Conservation (phyloP, 495 filamentous ascomycete genomes). For the Tricharina praecox region DNA sequence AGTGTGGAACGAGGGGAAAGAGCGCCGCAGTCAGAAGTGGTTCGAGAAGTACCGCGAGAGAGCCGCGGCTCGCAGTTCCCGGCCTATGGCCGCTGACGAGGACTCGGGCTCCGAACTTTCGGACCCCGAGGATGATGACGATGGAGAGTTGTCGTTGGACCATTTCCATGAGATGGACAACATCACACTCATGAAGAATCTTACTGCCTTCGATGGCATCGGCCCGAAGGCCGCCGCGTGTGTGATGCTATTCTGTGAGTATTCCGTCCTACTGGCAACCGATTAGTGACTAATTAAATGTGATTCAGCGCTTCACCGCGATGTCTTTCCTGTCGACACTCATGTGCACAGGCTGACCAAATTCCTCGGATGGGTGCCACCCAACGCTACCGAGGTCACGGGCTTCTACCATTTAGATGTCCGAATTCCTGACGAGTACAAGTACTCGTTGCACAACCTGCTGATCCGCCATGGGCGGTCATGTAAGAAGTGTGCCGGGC, state of each 20-base stretch:
- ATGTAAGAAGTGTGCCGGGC: conserved; percentile 63
- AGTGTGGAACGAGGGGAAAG: conserved; percentile 53
- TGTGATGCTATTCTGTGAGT: conserved; percentile 54
- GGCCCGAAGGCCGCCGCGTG: conserved; percentile 87
- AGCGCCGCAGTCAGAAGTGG: conserved; percentile 25
- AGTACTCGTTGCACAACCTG: conserved; percentile 76
- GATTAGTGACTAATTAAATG: not conserved
- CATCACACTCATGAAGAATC: conserved; percentile 52
- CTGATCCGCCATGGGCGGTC: conserved; percentile 71
- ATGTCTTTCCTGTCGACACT: conserved; percentile 73
- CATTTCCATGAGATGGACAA: conserved; percentile 51
- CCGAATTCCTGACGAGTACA: conserved; percentile 64
- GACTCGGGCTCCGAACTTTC: conserved; percentile 28
- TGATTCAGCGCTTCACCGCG: conserved; percentile 18
- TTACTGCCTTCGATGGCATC: conserved; percentile 66
- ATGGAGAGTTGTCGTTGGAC: conserved; percentile 51
- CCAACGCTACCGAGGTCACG: conserved; percentile 45
- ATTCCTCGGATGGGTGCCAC: conserved; percentile 73
- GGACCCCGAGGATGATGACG: conserved; percentile 36
- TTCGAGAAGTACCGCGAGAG: not conserved
- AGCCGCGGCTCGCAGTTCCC: not conserved
- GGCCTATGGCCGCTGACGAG: not conserved
- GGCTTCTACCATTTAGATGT: conserved; percentile 71
- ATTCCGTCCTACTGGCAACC: not conserved
- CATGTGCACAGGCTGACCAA: conserved; percentile 66